A percentile compares a stretch with the other conserved stretches of the same genome.
Conservation (phyloP, 352 stramenopile genomes). For the Elongisporangium senticosum region DNA sequence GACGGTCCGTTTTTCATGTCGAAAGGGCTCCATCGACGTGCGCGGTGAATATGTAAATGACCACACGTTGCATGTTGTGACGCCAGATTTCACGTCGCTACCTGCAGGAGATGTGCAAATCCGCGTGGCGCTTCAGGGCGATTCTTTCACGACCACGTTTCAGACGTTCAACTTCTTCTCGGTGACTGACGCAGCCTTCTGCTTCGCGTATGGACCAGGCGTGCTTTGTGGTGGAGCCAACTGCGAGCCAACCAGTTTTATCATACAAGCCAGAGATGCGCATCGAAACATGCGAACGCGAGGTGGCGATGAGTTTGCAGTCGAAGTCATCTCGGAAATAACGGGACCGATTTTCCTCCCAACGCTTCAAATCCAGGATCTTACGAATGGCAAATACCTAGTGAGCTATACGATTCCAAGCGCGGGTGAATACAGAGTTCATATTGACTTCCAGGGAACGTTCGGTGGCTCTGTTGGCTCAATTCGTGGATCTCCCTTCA, state of each 20-base stretch:
- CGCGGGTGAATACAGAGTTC: constrained; percentile 80
- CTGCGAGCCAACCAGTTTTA: constrained; percentile 68
- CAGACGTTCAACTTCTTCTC: constrained; percentile 93
- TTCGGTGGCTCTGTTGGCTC: constrained; percentile 85
- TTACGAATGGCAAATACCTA: constrained; percentile 91
- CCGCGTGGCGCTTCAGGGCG: constrained; percentile 88
- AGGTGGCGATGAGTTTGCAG: constrained; percentile 91
- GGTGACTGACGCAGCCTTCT: constrained; percentile 83
- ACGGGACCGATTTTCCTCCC: constrained; percentile 46
- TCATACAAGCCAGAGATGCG: constrained; percentile 84
- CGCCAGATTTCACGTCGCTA: constrained; percentile 89
- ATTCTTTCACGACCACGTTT: constrained; percentile 93
- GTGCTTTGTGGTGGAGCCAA: constrained; percentile 83
- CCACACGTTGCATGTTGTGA: constrained; percentile 79
- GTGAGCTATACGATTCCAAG: constrained; percentile 87
- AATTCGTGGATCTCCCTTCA: constrained; percentile 91
- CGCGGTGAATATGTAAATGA: constrained; percentile 87
- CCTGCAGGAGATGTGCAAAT: constrained; percentile 84
- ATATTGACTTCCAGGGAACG: constrained; percentile 89
- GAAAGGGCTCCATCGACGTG: constrained; percentile 88
- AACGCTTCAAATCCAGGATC: constrained; percentile 71
- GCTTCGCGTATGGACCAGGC: constrained; percentile 92
- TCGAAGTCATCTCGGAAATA: constrained; percentile 59
- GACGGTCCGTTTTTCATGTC: constrained; percentile 89
- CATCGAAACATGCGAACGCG: constrained; percentile 74